Conservation (phyloP, 108 stramenopile genomes). For the Fragilaria crotonensis region DNA sequence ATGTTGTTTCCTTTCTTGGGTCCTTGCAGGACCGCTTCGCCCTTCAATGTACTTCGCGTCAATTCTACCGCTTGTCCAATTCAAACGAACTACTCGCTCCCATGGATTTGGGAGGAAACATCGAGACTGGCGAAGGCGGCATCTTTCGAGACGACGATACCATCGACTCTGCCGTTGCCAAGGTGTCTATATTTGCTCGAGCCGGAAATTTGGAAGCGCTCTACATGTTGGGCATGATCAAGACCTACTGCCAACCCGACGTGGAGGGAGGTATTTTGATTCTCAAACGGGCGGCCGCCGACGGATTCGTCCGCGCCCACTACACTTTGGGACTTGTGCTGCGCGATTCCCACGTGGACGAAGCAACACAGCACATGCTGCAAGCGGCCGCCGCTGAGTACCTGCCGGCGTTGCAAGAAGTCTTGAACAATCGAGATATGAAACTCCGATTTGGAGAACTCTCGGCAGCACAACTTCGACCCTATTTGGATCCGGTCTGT, state of each 20-base stretch:
- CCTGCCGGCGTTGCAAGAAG: constrained; percentile 70
- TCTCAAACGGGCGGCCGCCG: constrained; percentile 43
- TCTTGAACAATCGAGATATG: constrained; percentile 56
- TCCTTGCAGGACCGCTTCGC: constrained; percentile 46
- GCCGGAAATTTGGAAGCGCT: constrained; percentile 72
- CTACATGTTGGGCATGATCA: constrained; percentile 82
- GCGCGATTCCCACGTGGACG: constrained; percentile 51
- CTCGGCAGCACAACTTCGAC: constrained; percentile 45
- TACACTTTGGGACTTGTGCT: constrained; percentile 73
- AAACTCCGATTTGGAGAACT: constrained; percentile 65
- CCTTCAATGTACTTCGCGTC: constrained; percentile 52
- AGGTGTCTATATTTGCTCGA: constrained; percentile 37
- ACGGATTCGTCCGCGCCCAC: constrained; percentile 54
- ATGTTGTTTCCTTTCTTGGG: constrained; percentile 52
- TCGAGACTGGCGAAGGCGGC: constrained; percentile 32
- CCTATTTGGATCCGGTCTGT: constrained; percentile 63
- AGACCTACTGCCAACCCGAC: constrained; percentile 74
- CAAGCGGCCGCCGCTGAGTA: constrained; percentile 47
- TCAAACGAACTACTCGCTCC: constrained; percentile 42
- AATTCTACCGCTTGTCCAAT: constrained; percentile 52
- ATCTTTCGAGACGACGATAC: constrained; percentile 46
- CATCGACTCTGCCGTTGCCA: constrained; percentile 30
- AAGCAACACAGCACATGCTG: constrained; percentile 47
- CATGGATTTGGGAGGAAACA: constrained; percentile 51
- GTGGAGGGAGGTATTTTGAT: constrained; percentile 52